Evolutionary conservation across 768 basidiomycete species (phyloP).

Genomic region (Chiua virens): DNA sequence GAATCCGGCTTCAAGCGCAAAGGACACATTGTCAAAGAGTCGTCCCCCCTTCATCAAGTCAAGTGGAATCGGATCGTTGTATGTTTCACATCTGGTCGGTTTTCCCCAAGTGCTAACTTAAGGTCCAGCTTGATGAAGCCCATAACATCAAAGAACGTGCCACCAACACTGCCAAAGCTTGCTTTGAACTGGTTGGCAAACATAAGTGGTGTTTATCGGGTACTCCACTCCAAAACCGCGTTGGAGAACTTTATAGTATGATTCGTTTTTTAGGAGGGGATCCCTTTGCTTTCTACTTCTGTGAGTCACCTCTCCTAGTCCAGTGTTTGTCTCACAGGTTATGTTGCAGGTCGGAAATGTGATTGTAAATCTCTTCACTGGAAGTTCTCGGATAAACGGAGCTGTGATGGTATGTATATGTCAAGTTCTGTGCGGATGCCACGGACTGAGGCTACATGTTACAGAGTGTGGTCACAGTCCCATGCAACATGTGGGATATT

Average conservation of each 20-base stretch:
- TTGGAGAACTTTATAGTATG: slow-evolving; percentile 97
- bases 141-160: slow-evolving; percentile 97
- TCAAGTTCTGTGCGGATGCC: neutral
- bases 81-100: slow-evolving; percentile 25
- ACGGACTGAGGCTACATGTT: neutral
- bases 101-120: neutral
- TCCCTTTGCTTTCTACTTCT: slow-evolving; percentile 91
- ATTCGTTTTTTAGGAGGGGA: slow-evolving; percentile 92
- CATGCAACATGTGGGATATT: slow-evolving; percentile 69
- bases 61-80: slow-evolving; percentile 83
- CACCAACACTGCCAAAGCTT: slow-evolving; percentile 96
- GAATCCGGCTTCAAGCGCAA: slow-evolving; percentile 89
- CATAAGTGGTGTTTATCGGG: slow-evolving; percentile 96
- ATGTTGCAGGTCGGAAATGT: slow-evolving; percentile 72
- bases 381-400: slow-evolving; percentile 80
- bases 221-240: slow-evolving; percentile 95
- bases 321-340: neutral
- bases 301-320: slow-evolving; percentile 40
- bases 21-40: slow-evolving; percentile 81
- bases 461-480: slow-evolving; percentile 82
- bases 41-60: slow-evolving; percentile 80
- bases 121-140: slow-evolving; percentile 85
- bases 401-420: slow-evolving; percentile 69
- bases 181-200: slow-evolving; percentile 80
- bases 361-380: slow-evolving; percentile 95